Base-by-base conservation (phyloP, 129 eudicot species). In the Artemisia tridentata region DNA sequence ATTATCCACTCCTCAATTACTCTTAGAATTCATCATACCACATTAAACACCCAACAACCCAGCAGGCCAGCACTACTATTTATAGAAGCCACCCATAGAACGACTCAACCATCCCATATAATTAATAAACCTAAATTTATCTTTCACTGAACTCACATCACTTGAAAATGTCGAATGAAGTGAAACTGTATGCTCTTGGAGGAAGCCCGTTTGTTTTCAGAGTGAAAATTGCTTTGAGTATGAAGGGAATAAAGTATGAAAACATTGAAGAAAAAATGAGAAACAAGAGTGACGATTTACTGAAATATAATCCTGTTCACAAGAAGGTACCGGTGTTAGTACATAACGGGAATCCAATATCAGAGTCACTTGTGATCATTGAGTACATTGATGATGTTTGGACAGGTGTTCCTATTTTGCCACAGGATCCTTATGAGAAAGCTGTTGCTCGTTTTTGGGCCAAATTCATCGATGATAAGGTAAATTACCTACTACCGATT, bases 331-430 rank as follows among this genome's bases (percentile, higher is more conserved):
- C 76, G 2, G 79, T 79, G 51, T 57, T 79, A 2, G 29, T 79
- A 3, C 83, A 79, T 31, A 74, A 79, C 25, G 83, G 79, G 8
- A 73, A 79, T 3, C 67, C 83, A 11, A 69, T 79, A 48, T 68
- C 72, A 1, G 83, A 79, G 19, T 79, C 79, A 4, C 72, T 73
- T 14, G 79, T 79, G 55, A 68, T 79, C 69, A 63, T 78, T n/a
- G 82, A 78, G 56, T 78, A 78, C 69, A 65, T 78, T 11, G 78
- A 78, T 31, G 70, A 78, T 20, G 64, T 25, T 8, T 78, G 77
- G 73, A 29, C 72, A 65, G 74, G 69, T 0, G 48, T 51, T 65
- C 53, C 82, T 9, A 72, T 78, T 65, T 49, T 78, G 62, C 78
- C 82, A 12, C 64, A 15, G 12, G 78, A 78, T 57, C 73, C 78